Percentiles rank a stretch among this genome's conserved stretches.
Evolutionary conservation across 1,284 basidiomycete genomes (phyloP).

Genomic region (Naganishia cerealis): DNA sequence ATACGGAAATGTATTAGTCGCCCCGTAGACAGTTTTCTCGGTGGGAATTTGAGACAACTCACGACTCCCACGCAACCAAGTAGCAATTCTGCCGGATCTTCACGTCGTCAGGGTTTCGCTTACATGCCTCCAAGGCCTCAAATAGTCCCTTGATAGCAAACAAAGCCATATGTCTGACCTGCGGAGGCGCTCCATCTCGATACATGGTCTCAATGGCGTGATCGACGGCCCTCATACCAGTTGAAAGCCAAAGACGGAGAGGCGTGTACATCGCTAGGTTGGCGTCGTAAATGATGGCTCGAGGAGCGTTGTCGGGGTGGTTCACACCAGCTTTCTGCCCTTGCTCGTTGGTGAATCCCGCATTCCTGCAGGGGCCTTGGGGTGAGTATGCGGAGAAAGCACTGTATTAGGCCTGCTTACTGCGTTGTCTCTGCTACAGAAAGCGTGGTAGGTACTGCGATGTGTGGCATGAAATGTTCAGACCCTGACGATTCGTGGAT

Average conservation of each 20-base stretch:
- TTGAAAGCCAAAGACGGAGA: constrained; percentile 74
- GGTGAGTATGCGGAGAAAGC: background rate
- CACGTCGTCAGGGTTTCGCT: constrained; percentile 60
- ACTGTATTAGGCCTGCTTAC: constrained; percentile 51
- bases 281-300: constrained; percentile 70
- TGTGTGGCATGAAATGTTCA: constrained; percentile 56
- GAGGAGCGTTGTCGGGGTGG: constrained; percentile 61
- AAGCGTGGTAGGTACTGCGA: constrained; percentile 77
- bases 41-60: constrained; percentile 4
- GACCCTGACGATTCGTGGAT: constrained; percentile 61
- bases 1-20: background rate
- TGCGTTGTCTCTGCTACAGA: constrained; percentile 70
- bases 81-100: constrained; percentile 68
- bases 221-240: constrained; percentile 72
- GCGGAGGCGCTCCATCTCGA: constrained; percentile 61
- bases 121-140: constrained; percentile 67
- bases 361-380: constrained; percentile 54
- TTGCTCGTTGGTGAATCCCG: constrained; percentile 71
- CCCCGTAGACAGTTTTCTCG: background rate
- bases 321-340: constrained; percentile 66
- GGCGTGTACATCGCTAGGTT: constrained; percentile 72
- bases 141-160: constrained; percentile 65
- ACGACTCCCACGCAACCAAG: constrained; percentile 68
- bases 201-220: constrained; percentile 77
- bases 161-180: constrained; percentile 53